Base-by-base conservation (phyloP, 768 basidiomycete genomes). In the Hemileccinum impolitum region DNA sequence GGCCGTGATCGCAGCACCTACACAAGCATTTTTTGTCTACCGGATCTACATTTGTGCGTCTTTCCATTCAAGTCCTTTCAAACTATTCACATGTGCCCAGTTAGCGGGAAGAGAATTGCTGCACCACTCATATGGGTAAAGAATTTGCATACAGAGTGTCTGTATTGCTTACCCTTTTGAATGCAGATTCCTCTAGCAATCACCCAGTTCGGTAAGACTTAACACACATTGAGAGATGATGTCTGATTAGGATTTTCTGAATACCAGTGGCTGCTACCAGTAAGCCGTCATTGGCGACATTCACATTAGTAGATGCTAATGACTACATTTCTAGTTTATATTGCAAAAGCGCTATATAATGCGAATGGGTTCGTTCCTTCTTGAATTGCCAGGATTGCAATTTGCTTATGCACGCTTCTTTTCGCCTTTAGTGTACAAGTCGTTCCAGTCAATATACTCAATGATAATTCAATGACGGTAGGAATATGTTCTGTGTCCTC, bases 11-110 rank as follows among this genome's bases (percentile, higher is more conserved):
- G 18, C 31, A n/a, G 10, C 30, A 13, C 4, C 23, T 13, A n/a
- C 39, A 21, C 49, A 45, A 40, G 43, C n/a, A 1, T 45, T 50
- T 35, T 50, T 50, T 14, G 26, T 40, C 6, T n/a, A 50, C 10
- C 38, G 49, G 31, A 45, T 45, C 31, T 50, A 39, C 5, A 10
- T 40, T 26, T 45, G 49, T 50, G 32, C 4, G 49, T 35, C 15
- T 39, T 18, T 6, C 14, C 15, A 4, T 21, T 6, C 6, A 13
- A 17, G 1, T 18, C 7, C 15, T 23, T 34, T 12, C 3, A 17
- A 14, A 19, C 9, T 9, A 35, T 12, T 45, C 7, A 39, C 7
- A 26, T 3, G 1, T 7, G 7, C 44, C 2, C 43, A 50, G 49
- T 50, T 21, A 35, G 38, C 21, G 30, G 32, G 19, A 50, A 43